A percentile compares a stretch with the other conserved stretches of the same genome.
These are phyloP conservation scores for Mycena floridula DNA, from an alignment of 768 basidiomycete genomes.

Conservation along the genomic window DNA sequence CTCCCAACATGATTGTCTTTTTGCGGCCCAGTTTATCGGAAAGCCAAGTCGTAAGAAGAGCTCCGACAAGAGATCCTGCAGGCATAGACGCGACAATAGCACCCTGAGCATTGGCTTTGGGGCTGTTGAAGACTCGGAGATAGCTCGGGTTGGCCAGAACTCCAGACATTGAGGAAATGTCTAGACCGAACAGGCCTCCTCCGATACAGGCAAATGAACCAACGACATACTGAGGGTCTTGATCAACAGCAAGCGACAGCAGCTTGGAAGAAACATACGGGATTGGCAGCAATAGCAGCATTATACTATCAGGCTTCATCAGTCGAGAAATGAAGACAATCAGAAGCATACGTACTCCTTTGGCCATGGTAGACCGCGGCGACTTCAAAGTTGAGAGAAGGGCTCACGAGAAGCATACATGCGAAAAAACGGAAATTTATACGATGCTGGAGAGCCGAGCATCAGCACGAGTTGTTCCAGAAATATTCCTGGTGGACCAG, in stretches of 20 bases:
- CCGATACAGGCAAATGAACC: slow-evolving; percentile 81
- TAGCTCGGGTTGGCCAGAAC: slow-evolving; percentile 48
- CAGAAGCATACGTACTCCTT: neutral
- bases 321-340: neutral
- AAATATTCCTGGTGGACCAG: too few species aligned
- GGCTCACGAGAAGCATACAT: neutral
- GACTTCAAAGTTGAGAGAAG: neutral
- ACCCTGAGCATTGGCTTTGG: slow-evolving; percentile 52
- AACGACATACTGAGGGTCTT: slow-evolving; percentile 52
- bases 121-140: slow-evolving; percentile 29
- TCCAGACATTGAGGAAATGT: slow-evolving; percentile 80
- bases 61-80: slow-evolving; percentile 63
- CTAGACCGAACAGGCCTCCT: slow-evolving; percentile 73
- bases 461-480: too few species aligned
- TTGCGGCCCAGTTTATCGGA: slow-evolving; percentile 65
- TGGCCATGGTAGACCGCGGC: neutral
- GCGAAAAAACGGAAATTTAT: neutral
- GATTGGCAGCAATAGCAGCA: slow-evolving; percentile 50
- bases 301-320: slow-evolving; percentile 39
- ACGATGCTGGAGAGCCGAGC: too few species aligned
- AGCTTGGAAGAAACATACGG: slow-evolving; percentile 26
- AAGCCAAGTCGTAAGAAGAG: slow-evolving; percentile 54
- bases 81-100: slow-evolving; percentile 79
- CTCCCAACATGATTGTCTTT: slow-evolving; percentile 58
- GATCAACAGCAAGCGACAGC: neutral